Evolutionary conservation across 1,284 basidiomycete genomes (phyloP).

Genomic region (Gymnopus androsaceus): DNA sequence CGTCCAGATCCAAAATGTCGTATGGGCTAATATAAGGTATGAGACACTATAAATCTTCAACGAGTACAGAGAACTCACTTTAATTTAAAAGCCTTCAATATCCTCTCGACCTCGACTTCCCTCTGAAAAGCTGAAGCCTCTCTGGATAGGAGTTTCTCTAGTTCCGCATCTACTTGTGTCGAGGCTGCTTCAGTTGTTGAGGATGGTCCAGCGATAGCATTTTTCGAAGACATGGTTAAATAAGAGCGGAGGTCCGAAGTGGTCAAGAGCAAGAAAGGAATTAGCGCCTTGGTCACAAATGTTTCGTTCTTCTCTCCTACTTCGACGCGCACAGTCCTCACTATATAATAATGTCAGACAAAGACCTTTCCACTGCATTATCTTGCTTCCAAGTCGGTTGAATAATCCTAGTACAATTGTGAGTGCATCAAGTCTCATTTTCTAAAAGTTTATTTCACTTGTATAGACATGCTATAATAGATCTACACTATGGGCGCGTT

Average conservation of each 20-base stretch:
- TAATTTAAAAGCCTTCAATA: slow-evolving; percentile 81
- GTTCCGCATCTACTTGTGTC: slow-evolving; percentile 32
- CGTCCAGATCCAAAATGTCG: slow-evolving; percentile 72
- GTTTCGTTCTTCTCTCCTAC: neutral
- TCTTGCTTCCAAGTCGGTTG: neutral
- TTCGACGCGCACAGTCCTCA: neutral
- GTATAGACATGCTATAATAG: neutral
- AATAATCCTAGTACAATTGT: neutral
- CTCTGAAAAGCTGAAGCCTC: slow-evolving; percentile 83
- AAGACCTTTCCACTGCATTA: neutral
- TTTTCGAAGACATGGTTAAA: neutral
- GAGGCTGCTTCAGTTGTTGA: neutral
- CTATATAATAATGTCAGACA: neutral
- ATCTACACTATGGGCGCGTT: neutral
- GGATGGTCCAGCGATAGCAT: neutral
- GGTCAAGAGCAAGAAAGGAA: neutral
- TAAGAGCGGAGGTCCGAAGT: too few relatives aligned
- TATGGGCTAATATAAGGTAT: slow-evolving; percentile 56
- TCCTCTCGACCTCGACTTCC: slow-evolving; percentile 83
- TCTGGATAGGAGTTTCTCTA: slow-evolving; percentile 75
- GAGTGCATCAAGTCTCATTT: neutral
- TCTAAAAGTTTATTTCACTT: neutral
- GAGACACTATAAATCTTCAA: neutral
- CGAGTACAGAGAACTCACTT: slow-evolving; percentile 52
- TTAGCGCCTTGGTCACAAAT: neutral